phyloP scores from a whole-genome alignment of 1,284 basidiomycete genomes.

The Ceratobasidium sp. region DNA sequence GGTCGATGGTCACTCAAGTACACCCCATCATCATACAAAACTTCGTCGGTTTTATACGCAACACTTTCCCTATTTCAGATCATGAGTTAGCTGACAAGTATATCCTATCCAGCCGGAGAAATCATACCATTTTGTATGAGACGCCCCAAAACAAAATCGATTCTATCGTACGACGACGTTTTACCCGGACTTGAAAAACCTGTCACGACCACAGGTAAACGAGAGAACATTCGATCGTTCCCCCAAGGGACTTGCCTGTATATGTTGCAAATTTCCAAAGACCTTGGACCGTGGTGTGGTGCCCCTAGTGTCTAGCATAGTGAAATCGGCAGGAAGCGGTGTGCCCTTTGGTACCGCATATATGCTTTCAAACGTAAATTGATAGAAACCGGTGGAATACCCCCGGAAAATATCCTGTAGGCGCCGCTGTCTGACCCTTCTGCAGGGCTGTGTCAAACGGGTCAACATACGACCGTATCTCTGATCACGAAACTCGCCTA shows the following conservation, averaged over 20 bases:
- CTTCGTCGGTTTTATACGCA: slow-evolving; percentile 55
- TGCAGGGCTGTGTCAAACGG: slow-evolving; percentile 8
- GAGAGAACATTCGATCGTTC: not conserved
- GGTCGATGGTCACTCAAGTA: slow-evolving; percentile 65
- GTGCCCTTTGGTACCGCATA: slow-evolving; percentile 51
- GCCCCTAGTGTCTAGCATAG: slow-evolving; percentile 57
- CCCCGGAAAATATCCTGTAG: slow-evolving; percentile 60
- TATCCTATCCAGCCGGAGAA: slow-evolving; percentile 22
- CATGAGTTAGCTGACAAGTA: not conserved
- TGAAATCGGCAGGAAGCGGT: slow-evolving; percentile 53
- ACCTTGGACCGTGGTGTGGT: slow-evolving; percentile 54
- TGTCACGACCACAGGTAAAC: not conserved
- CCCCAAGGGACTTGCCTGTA: slow-evolving; percentile 49
- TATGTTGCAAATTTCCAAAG: slow-evolving; percentile 62
- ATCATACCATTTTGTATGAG: slow-evolving; percentile 58
- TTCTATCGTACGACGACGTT: slow-evolving; percentile 54
- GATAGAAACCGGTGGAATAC: slow-evolving; percentile 53
- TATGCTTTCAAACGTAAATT: slow-evolving; percentile 55
- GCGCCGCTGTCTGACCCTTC: slow-evolving; percentile 54
- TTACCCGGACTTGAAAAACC: slow-evolving; percentile 56
- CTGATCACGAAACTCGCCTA: slow-evolving; percentile 48
- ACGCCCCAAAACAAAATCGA: slow-evolving; percentile 65
- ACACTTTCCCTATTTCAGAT: slow-evolving; percentile 50
- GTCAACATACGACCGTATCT: slow-evolving; percentile 36
- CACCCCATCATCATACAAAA: slow-evolving; percentile 61